Conservation (phyloP, 352 stramenopile species). For the Globisporangium lucens region DNA sequence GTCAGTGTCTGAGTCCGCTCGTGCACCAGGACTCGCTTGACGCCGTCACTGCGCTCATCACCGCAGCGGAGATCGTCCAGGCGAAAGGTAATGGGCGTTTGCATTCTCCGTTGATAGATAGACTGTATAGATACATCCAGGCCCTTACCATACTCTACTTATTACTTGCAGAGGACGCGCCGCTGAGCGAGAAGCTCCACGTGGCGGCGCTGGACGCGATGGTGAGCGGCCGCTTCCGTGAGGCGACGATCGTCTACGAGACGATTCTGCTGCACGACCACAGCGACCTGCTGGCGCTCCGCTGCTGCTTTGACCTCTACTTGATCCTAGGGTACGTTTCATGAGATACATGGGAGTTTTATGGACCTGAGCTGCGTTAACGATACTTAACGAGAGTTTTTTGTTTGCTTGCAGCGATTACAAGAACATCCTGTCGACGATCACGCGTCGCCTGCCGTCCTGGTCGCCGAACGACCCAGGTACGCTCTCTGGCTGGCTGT, state of each 20-base stretch:
- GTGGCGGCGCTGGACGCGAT: constrained; percentile 67
- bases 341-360: background rate
- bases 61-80: constrained; percentile 33
- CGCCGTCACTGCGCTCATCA: constrained; percentile 29
- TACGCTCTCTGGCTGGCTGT: background rate
- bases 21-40: constrained; percentile 68
- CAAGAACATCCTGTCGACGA: constrained; percentile 70
- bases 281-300: constrained; percentile 68
- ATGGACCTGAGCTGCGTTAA: background rate
- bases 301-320: constrained; percentile 80
- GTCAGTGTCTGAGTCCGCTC: constrained; percentile 60
- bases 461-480: constrained; percentile 74
- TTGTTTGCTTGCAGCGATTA: constrained; percentile 41
- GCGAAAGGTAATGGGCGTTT: constrained; percentile 22
- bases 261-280: constrained; percentile 70
- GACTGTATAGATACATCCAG: background rate
- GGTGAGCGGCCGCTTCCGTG: constrained; percentile 59
- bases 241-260: constrained; percentile 75
- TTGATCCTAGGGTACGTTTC: constrained; percentile 58
- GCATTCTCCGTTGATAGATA: background rate
- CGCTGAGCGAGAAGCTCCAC: constrained; percentile 63
- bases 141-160: background rate
- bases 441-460: constrained; percentile 66
- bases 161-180: constrained; percentile 18
- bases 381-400: background rate